phyloP scores from a whole-genome alignment of 139 green algal species.

The Chlamydomonas sp. region DNA sequence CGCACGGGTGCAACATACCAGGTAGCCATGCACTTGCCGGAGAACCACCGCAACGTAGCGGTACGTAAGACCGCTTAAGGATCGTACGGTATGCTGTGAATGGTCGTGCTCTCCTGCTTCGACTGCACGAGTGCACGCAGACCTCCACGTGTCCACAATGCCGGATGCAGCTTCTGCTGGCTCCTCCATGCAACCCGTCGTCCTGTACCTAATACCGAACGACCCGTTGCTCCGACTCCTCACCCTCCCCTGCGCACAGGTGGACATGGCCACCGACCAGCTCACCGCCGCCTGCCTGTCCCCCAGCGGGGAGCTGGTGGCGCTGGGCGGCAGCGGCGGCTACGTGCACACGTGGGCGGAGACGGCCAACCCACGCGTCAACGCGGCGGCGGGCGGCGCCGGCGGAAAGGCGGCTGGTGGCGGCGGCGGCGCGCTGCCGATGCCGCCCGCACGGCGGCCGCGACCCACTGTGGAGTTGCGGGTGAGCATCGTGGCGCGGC shows the following conservation, averaged over 20 bases:
- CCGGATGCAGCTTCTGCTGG: too few relatives aligned
- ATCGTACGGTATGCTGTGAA: not conserved
- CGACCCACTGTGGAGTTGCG: constrained; percentile 5
- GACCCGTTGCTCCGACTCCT: not conserved
- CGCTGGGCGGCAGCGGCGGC: constrained; percentile 78
- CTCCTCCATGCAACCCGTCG: not conserved
- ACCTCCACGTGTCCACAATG: not conserved
- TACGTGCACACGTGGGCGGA: constrained; percentile 86
- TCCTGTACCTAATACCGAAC: too few relatives aligned
- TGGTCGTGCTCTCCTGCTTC: not conserved
- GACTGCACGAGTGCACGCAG: not conserved
- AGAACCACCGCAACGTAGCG: too few relatives aligned
- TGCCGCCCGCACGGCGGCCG: constrained; percentile 6
- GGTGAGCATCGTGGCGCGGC: not conserved
- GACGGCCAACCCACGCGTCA: not conserved
- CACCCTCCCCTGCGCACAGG: constrained; percentile 29
- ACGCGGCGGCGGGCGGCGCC: too few relatives aligned
- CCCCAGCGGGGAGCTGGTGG: constrained; percentile 73
- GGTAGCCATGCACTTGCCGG: too few relatives aligned
- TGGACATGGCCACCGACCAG: constrained; percentile 70
- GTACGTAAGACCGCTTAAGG: too few relatives aligned
- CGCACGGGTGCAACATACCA: too few relatives aligned
- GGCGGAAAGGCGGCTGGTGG: not conserved
- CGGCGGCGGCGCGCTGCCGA: constrained; percentile 16
- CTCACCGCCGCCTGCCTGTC: constrained; percentile 44